These are phyloP conservation scores for Diaporthe velutina DNA, from an alignment of 2,329 filamentous ascomycete genomes.

Conservation along the genomic window DNA sequence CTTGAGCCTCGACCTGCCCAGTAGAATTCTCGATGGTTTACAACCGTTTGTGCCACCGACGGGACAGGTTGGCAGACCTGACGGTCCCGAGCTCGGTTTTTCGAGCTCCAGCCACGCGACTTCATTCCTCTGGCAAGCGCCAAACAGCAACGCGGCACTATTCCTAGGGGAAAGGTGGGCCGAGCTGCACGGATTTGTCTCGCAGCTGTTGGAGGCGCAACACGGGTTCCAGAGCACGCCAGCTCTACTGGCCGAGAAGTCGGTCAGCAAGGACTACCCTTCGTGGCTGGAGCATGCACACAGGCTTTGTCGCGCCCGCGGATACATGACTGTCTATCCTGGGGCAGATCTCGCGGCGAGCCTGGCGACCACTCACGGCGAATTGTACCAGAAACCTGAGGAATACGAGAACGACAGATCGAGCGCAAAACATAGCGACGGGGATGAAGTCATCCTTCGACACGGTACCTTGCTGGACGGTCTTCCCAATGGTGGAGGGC, in stretches of 20 bases:
- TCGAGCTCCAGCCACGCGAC: conserved; percentile 51
- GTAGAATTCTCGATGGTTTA: conserved; percentile 71
- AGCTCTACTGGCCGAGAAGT: conserved; percentile 62
- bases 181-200: conserved; percentile 85
- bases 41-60: conserved; percentile 62
- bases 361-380: conserved; percentile 81
- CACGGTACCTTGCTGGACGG: conserved; percentile 60
- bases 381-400: conserved; percentile 80
- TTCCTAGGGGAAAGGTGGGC: conserved; percentile 89
- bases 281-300: conserved; percentile 84
- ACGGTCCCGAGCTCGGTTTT: not conserved
- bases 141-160: conserved; percentile 84
- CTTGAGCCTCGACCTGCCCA: conserved; percentile 83
- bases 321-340: conserved; percentile 86
- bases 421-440: conserved; percentile 44
- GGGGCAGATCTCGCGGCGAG: conserved; percentile 65
- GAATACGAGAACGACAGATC: conserved; percentile 62
- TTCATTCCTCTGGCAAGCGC: conserved; percentile 87
- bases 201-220: conserved; percentile 67
- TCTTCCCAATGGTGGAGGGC: conserved; percentile 56
- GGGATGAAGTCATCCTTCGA: conserved; percentile 44
- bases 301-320: conserved; percentile 80
- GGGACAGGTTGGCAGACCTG: conserved; percentile 37
- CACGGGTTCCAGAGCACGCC: conserved; percentile 51
- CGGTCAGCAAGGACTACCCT: conserved; percentile 77